phyloP scores from a whole-genome alignment of 495 filamentous ascomycete genomes.

The Penicillium diatomitis region DNA sequence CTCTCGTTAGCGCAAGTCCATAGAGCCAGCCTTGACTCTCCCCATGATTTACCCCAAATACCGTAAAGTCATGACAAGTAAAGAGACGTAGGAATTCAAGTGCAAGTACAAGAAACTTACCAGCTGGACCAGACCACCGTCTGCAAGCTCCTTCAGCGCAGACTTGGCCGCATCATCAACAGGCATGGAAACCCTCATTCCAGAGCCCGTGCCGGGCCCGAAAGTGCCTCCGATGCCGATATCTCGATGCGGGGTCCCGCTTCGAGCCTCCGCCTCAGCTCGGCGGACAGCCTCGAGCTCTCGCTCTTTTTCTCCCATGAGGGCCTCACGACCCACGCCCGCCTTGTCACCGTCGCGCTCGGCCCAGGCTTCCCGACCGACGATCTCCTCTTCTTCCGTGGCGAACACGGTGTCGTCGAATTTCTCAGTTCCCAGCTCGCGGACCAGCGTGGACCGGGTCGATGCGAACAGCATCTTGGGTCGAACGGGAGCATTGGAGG shows the following conservation, averaged over 20 bases:
- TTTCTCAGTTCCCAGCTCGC: conserved; percentile 83
- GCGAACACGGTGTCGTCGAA: conserved; percentile 79
- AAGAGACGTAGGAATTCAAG: not conserved
- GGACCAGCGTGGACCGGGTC: conserved; percentile 70
- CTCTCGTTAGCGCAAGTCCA: too few species aligned
- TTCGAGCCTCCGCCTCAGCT: conserved; percentile 69
- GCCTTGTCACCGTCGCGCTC: conserved; percentile 59
- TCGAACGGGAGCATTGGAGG: conserved; percentile 78
- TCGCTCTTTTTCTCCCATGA: conserved; percentile 83
- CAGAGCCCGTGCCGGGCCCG: conserved; percentile 39
- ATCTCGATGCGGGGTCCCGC: conserved; percentile 55
- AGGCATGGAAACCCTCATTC: conserved; percentile 51
- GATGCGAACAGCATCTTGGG: conserved; percentile 95
- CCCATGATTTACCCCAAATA: too few species aligned
- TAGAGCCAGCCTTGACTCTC: too few species aligned
- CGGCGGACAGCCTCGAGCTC: conserved; percentile 66
- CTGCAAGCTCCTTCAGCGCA: conserved; percentile 51
- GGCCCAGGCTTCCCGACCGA: conserved; percentile 63
- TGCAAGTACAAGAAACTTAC: conserved; percentile 34
- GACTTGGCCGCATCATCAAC: conserved; percentile 58
- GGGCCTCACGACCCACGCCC: conserved; percentile 40
- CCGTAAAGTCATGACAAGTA: not conserved
- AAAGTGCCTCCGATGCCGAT: conserved; percentile 53
- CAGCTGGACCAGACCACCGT: conserved; percentile 66
- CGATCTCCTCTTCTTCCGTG: conserved; percentile 54